Evolutionary conservation across 495 filamentous ascomycete species (phyloP).

Genomic region (Symbiotaphrina buchneri): DNA sequence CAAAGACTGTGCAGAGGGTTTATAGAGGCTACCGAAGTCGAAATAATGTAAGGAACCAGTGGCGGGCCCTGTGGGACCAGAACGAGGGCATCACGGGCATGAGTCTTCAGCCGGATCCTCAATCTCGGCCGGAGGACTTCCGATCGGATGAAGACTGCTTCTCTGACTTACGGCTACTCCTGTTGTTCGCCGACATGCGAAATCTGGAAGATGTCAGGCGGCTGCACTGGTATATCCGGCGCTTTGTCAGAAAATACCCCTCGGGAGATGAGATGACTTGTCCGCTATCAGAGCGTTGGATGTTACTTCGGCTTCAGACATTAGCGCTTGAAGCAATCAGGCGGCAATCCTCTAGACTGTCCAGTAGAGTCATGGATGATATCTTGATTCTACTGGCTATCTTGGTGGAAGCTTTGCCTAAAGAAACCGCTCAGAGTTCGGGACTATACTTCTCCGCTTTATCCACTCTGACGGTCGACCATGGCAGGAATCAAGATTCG

Average conservation of each 20-base stretch:
- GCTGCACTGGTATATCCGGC: slow-evolving; percentile 11
- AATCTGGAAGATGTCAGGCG: slow-evolving; percentile 11
- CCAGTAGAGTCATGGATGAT: slow-evolving; percentile 6
- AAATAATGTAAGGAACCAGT: slow-evolving; percentile 26
- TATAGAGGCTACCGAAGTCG: slow-evolving; percentile 65
- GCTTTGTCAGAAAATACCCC: slow-evolving; percentile 8
- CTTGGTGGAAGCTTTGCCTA: slow-evolving; percentile 21
- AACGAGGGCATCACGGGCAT: background rate
- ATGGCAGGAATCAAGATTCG: slow-evolving; percentile 2
- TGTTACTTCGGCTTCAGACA: slow-evolving; percentile 3
- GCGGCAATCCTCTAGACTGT: background rate
- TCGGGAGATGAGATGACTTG: slow-evolving; percentile 2
- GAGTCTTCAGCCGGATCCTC: background rate
- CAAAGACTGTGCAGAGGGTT: slow-evolving; percentile 48
- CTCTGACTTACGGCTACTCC: slow-evolving; percentile 12
- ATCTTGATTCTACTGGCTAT: slow-evolving; percentile 18
- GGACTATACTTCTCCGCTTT: slow-evolving; percentile 5
- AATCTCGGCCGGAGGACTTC: background rate
- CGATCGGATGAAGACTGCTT: slow-evolving; percentile 5
- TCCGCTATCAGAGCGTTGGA: background rate
- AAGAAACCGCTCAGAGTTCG: slow-evolving; percentile 22
- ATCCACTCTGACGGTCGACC: slow-evolving; percentile 2
- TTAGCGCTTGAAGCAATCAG: slow-evolving; percentile 1
- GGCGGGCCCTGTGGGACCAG: slow-evolving; percentile 49
- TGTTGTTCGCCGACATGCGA: slow-evolving; percentile 12